Percentiles rank a stretch among this genome's conserved stretches.
Evolutionary conservation across 2,329 filamentous ascomycete genomes (phyloP).

Genomic region (Calonectria pauciramosa): DNA sequence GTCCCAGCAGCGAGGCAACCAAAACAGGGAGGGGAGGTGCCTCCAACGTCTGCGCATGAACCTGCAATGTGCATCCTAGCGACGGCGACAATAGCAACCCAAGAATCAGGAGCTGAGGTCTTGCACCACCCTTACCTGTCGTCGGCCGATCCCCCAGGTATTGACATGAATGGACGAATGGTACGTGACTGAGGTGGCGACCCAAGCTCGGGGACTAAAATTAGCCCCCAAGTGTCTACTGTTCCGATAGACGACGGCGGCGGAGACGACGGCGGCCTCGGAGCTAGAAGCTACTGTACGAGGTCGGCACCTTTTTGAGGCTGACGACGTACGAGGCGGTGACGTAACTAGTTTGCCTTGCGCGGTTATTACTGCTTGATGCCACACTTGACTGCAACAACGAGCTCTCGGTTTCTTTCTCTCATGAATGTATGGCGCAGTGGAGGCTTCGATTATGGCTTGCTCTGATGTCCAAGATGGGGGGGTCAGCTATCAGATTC

Average conservation of each 20-base stretch:
- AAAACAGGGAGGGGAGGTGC: neutral
- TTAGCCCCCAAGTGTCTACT: constrained; percentile 40
- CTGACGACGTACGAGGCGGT: constrained; percentile 7
- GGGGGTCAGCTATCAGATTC: neutral
- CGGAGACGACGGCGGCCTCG: constrained; percentile 28
- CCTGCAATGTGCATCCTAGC: constrained; percentile 18
- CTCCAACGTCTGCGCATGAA: neutral
- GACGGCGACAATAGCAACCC: constrained; percentile 35
- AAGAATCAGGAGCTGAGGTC: constrained; percentile 30
- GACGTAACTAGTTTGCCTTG: constrained; percentile 13
- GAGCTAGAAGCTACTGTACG: constrained; percentile 21
- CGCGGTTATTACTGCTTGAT: neutral
- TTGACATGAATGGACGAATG: constrained; percentile 35
- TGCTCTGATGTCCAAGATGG: constrained; percentile 2
- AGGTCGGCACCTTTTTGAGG: constrained; percentile 15
- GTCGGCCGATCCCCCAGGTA: constrained; percentile 43
- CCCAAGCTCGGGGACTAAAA: constrained; percentile 42
- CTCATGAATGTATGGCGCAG: neutral
- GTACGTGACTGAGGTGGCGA: constrained; percentile 47
- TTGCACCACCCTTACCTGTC: constrained; percentile 34
- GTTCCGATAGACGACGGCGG: constrained; percentile 33
- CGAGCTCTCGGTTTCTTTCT: neutral
- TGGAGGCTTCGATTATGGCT: constrained; percentile 6
- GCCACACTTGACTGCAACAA: neutral
- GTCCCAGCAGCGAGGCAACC: constrained; percentile 16